Base-by-base conservation (phyloP, 495 filamentous ascomycete genomes). In the Amorphotheca resinae region DNA sequence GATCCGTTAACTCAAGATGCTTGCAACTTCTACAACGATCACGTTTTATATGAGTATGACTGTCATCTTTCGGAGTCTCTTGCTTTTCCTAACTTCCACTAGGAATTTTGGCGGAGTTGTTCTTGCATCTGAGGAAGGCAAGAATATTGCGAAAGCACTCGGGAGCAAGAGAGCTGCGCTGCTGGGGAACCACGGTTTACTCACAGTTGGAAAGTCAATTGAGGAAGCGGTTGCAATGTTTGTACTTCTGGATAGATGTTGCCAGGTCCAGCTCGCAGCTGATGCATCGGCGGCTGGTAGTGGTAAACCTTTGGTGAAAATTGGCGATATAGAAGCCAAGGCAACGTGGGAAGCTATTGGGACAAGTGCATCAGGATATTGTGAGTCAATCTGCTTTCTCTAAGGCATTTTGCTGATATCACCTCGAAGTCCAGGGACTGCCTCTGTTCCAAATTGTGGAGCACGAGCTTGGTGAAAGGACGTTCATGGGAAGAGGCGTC, bases 1-100 rank as follows among this genome's bases (percentile, higher is more conserved):
- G 82, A 87, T 54, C 79, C 75, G 40, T 78, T 79, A 16, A 77
- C 79, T 0, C 81, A 84, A 59, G 81, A 84, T 55, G 56, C 70
- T 8, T 79, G 79, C 49, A 64, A 70, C 12, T 85, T 85, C 54
- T 73, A 79, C 50, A 69, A 79, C 14, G 56, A 41, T 30, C 42
- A 46, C 18, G 33, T 26, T 15, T 14, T 49, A 8, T 53, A 51
- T 23, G 17, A 41, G 45, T 48, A 48, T 2, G 31, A 25, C 9
- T 37, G 20, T 16, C 14, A n/a, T n/a, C 21, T 3, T 21, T 20
- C 9, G 25, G 20, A 7, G n/a, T 16, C 17, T 8, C 4, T 26
- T 41, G 34, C 20, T 4, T 25, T 28, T 14, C 20, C n/a, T n/a
- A n/a, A n/a, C 14, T 7, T 12, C 39, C 9, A 21, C 3, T 11